phyloP scores from a whole-genome alignment of 345 rosid species.

The Heritiera fomes region DNA sequence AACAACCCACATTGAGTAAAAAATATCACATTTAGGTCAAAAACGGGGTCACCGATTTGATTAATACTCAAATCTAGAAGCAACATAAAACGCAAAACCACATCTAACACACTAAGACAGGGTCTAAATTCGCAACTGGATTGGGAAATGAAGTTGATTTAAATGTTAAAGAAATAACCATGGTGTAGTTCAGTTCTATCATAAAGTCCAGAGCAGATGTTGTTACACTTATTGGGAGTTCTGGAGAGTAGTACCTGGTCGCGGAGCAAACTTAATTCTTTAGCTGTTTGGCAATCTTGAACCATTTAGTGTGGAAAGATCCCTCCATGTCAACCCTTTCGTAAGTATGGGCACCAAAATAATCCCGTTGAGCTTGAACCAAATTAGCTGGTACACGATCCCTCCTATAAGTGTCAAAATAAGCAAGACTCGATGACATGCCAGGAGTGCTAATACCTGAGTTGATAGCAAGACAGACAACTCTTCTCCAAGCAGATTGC shows the following conservation, averaged over 20 bases:
- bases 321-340: conserved; percentile 91
- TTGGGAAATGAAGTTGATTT: not conserved
- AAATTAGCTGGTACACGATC: conserved; percentile 84
- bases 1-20: not conserved
- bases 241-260: not conserved
- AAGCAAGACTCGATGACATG: conserved; percentile 93
- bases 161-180: not conserved
- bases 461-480: conserved; percentile 81
- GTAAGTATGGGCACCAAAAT: conserved; percentile 95
- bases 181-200: not conserved
- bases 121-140: not conserved
- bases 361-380: conserved; percentile 95
- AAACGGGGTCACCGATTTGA: not conserved
- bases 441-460: conserved; percentile 92
- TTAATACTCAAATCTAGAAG: not conserved
- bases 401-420: conserved; percentile 87
- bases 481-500: conserved; percentile 95
- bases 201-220: not conserved
- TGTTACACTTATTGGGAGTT: conserved; percentile 6
- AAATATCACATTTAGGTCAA: not conserved
- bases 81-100: not conserved
- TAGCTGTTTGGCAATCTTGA: conserved; percentile 73
- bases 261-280: not conserved
- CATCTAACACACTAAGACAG: not conserved
- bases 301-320: conserved; percentile 94